Conservation (phyloP, 2,329 filamentous ascomycete genomes). For the Scedosporium minutisporum region DNA sequence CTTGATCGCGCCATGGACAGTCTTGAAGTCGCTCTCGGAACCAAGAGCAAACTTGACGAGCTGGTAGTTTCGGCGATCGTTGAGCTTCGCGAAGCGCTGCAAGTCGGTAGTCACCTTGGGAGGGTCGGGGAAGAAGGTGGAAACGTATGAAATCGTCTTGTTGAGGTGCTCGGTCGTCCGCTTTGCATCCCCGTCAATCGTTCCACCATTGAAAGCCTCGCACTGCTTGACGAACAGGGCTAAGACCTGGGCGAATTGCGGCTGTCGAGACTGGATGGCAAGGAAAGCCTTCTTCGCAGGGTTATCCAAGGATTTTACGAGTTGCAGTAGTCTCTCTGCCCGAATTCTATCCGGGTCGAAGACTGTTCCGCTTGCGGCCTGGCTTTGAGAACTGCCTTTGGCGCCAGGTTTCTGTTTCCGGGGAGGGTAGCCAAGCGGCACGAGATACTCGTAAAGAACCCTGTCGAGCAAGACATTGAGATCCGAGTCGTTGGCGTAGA, state of each 20-base stretch:
- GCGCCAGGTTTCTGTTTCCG: slow-evolving; percentile 46
- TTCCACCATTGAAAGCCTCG: slow-evolving; percentile 81
- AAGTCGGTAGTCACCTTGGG: slow-evolving; percentile 65
- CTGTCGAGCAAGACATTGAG: slow-evolving; percentile 77
- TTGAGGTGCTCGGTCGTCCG: slow-evolving; percentile 61
- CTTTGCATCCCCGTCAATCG: slow-evolving; percentile 63
- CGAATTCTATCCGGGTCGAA: slow-evolving; percentile 65
- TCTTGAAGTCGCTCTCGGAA: slow-evolving; percentile 83
- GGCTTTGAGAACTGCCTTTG: slow-evolving; percentile 46
- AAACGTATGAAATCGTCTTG: slow-evolving; percentile 62
- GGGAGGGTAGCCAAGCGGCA: slow-evolving; percentile 82
- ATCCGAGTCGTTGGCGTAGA: slow-evolving; percentile 82
- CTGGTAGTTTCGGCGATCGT: slow-evolving; percentile 84
- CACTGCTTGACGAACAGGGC: slow-evolving; percentile 73
- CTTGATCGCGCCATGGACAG: slow-evolving; percentile 79
- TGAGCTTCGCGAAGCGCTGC: slow-evolving; percentile 80
- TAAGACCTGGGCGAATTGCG: slow-evolving; percentile 62
- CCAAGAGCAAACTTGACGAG: slow-evolving; percentile 79
- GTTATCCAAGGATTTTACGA: slow-evolving; percentile 68
- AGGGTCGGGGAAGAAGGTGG: slow-evolving; percentile 67
- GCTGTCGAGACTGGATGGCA: slow-evolving; percentile 70
- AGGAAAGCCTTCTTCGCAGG: slow-evolving; percentile 83
- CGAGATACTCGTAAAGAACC: slow-evolving; percentile 74
- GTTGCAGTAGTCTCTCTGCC: slow-evolving; percentile 71
- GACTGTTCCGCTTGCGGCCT: slow-evolving; percentile 27